phyloP scores from a whole-genome alignment of 495 filamentous ascomycete species.

The Astrothelium macrocarpum region DNA sequence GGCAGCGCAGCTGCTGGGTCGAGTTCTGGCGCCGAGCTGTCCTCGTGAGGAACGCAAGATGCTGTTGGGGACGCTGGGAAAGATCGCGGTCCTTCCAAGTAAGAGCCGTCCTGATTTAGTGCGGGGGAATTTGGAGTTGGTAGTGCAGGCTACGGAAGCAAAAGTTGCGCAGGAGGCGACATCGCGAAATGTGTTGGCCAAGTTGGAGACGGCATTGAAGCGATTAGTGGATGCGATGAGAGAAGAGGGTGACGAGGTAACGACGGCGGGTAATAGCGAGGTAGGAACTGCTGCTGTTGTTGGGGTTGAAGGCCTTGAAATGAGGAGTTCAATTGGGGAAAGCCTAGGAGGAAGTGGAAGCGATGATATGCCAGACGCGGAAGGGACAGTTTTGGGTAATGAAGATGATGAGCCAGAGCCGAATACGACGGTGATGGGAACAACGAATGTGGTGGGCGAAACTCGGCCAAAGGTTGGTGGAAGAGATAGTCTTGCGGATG shows the following conservation, averaged over 20 bases:
- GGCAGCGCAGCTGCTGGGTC: conserved; percentile 52
- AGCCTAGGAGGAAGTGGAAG: not conserved
- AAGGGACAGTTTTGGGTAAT: conserved; percentile 29
- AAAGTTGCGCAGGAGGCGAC: conserved; percentile 26
- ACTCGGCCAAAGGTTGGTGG: not conserved
- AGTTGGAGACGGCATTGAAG: conserved; percentile 21
- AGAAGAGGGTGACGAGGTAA: conserved; percentile 18
- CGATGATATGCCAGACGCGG: conserved; percentile 16
- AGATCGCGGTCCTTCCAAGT: conserved; percentile 62
- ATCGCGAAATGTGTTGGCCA: conserved; percentile 25
- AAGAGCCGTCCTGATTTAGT: conserved; percentile 22
- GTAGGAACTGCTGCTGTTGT: conserved; percentile 7
- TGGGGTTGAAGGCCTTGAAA: conserved; percentile 11
- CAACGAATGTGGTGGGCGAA: conserved; percentile 11
- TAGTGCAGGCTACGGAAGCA: conserved; percentile 25
- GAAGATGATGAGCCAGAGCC: conserved; percentile 31
- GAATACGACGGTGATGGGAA: conserved; percentile 8
- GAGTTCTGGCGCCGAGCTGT: conserved; percentile 43
- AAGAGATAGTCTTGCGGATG: conserved; percentile 8
- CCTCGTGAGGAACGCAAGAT: conserved; percentile 74
- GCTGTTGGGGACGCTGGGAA: conserved; percentile 65
- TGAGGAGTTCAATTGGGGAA: conserved; percentile 8
- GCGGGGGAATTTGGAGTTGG: conserved; percentile 24
- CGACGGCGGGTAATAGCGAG: conserved; percentile 16
- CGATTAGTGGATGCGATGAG: conserved; percentile 16